A percentile compares a stretch with the other conserved stretches of the same genome.
These are phyloP conservation scores for Heliamphora exappendiculata DNA, from an alignment of 148 eudicot genomes.

Conservation along the genomic window DNA sequence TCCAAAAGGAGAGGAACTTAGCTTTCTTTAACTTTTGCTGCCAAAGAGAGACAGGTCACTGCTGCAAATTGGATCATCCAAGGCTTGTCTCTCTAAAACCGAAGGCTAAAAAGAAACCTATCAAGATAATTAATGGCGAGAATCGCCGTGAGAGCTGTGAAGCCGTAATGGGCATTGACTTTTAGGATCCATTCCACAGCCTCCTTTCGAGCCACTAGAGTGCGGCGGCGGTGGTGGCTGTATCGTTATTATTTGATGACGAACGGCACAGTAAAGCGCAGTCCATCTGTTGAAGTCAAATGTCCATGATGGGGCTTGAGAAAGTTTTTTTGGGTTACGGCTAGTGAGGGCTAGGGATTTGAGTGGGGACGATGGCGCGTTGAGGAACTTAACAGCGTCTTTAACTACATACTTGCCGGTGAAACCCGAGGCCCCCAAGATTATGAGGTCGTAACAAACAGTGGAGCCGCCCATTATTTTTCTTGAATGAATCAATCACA, in stretches of 20 bases:
- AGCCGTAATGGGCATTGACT: constrained; percentile 54
- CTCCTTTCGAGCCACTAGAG: constrained; percentile 27
- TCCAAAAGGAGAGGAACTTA: constrained; percentile 71
- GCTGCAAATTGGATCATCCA: constrained; percentile 81
- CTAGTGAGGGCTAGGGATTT: constrained; percentile 72
- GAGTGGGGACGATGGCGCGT: constrained; percentile 42
- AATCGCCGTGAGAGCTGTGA: constrained; percentile 53
- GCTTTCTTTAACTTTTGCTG: constrained; percentile 89
- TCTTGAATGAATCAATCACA: neutral
- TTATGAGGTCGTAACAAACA: constrained; percentile 44
- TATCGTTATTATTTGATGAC: no score
- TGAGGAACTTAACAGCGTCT: constrained; percentile 69
- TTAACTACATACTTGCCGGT: constrained; percentile 79
- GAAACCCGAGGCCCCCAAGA: constrained; percentile 88
- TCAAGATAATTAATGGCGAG: constrained; percentile 65
- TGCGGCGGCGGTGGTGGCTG: no score
- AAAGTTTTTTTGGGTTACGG: constrained; percentile 36
- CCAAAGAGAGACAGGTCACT: constrained; percentile 78
- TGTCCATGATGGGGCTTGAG: constrained; percentile 61
- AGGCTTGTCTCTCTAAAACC: constrained; percentile 47
- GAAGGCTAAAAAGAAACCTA: constrained; percentile 38
- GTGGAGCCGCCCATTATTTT: constrained; percentile 5
- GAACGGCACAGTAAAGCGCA: no score
- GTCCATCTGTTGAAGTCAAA: no score
- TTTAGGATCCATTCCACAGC: constrained; percentile 69